phyloP scores from a whole-genome alignment of 2,329 filamentous ascomycete species.

The Alternaria hordeiaustralica region DNA sequence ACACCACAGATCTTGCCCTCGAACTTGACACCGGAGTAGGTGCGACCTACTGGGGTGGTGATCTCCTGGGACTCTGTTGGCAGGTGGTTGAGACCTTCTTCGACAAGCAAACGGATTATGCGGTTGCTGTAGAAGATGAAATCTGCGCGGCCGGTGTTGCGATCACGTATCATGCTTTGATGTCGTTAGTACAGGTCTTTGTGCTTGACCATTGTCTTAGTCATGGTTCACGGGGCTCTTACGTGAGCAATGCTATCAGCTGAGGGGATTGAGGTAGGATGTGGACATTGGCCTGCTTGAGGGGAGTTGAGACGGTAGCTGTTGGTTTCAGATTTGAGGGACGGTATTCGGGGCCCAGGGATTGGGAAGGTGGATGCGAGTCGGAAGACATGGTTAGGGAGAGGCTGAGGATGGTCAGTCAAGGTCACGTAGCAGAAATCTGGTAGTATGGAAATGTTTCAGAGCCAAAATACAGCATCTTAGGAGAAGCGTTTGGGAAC shows the following conservation, averaged over 20 bases:
- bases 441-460: neutral
- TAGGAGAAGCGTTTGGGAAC: neutral
- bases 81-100: constrained; percentile 96
- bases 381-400: constrained; percentile 35
- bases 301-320: constrained; percentile 84
- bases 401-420: constrained; percentile 1
- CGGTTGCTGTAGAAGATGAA: constrained; percentile 99
- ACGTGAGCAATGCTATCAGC: constrained; percentile 97
- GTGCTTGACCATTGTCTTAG: neutral
- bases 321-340: constrained; percentile 78
- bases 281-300: constrained; percentile 85
- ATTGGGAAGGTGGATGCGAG: constrained; percentile 57
- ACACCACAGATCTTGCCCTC: constrained; percentile 98
- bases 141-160: constrained; percentile 86
- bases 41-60: constrained; percentile 86
- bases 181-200: constrained; percentile 5
- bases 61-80: constrained; percentile 88
- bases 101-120: constrained; percentile 94
- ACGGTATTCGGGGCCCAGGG: constrained; percentile 81
- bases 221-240: constrained; percentile 55
- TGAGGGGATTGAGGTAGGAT: constrained; percentile 93
- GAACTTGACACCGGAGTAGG: constrained; percentile 91
- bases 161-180: constrained; percentile 89
- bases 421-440: neutral
- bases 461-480: neutral